Evolutionary conservation across 2,329 filamentous ascomycete genomes (phyloP).

Genomic region (Colletotrichum australisinense): DNA sequence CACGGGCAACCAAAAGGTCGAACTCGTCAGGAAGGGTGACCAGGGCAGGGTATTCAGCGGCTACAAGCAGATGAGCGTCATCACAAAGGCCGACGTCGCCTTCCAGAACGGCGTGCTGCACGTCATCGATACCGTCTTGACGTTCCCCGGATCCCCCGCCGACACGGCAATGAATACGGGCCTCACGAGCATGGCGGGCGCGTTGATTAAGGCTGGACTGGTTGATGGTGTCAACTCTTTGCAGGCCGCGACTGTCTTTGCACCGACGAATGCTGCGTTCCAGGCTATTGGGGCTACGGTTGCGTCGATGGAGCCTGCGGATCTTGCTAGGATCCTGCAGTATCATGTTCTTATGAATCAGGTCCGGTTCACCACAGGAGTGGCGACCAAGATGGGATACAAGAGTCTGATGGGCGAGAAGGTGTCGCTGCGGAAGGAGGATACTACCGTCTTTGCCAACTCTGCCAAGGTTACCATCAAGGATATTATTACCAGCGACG

Average conservation of each 20-base stretch:
- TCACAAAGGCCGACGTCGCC: slow-evolving; percentile 54
- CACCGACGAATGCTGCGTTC: slow-evolving; percentile 70
- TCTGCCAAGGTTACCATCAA: slow-evolving; percentile 61
- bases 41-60: slow-evolving; percentile 53
- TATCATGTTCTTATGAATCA: slow-evolving; percentile 73
- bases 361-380: slow-evolving; percentile 44
- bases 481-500: slow-evolving; percentile 66
- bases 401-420: slow-evolving; percentile 45
- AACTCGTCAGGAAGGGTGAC: slow-evolving; percentile 54
- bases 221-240: slow-evolving; percentile 53
- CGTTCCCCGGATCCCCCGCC: slow-evolving; percentile 55
- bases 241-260: slow-evolving; percentile 66
- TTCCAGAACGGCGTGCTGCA: slow-evolving; percentile 64
- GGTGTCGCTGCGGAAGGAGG: slow-evolving; percentile 52
- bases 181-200: slow-evolving; percentile 46
- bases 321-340: slow-evolving; percentile 64
- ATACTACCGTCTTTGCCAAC: slow-evolving; percentile 61
- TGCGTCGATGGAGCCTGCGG: slow-evolving; percentile 55
- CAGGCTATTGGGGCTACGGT: slow-evolving; percentile 64
- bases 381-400: slow-evolving; percentile 37
- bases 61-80: slow-evolving; percentile 44
- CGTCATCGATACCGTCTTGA: slow-evolving; percentile 62
- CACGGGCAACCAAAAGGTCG: slow-evolving; percentile 59
- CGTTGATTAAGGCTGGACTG: slow-evolving; percentile 49
- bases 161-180: slow-evolving; percentile 64